Evolutionary conservation across 2,329 filamentous ascomycete species (phyloP), one percentile per base, ranked within the genome.

Genomic region (Fusarium concolor): DNA sequence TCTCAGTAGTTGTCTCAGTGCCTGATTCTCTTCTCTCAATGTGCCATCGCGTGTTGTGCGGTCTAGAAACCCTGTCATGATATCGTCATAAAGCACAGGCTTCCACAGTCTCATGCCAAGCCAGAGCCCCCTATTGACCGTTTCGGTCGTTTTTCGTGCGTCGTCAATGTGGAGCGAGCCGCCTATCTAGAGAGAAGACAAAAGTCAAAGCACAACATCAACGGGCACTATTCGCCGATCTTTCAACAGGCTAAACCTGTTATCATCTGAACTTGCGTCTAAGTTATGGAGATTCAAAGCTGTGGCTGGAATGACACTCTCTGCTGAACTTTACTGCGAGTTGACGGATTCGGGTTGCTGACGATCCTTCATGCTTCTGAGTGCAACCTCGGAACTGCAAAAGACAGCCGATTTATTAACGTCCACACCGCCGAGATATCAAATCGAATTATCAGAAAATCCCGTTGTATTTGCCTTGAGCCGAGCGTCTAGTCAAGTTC

Each of bases 131-230:
- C 42, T 41, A 38, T 46, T 26, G 37, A 33, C 52, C 18, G 42
- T 47, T 47, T 43, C 33, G 38, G 41, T 29, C 14, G 29, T 53
- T 53, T 56, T 44, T 52, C 14, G 35, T 52, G 35, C 47, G 37
- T 41, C 37, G 20, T 43, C n/a, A 46, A 50, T 49, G 62, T 61
- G 55, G 62, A 60, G 53, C 62, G 55, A 65, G 54, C 62, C 60
- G 54, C 20, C 38, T 43, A 60, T 65, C 56, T 28, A 37, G 33
- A 39, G 46, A 52, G 31, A 22, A 47, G 26, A 59, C 38, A 60
- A 38, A 47, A 38, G 49, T 53, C 38, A 45, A 64, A 55, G 58
- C 45, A 51, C n/a, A 59, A 38, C 24, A 24, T 38, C 28, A 46
- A 55, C 35, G 43, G 46, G 33, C 53, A 47, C 64, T 64, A 67